Base-by-base conservation (phyloP, 1,284 basidiomycete genomes). In the Sanghuangporus weigelae region DNA sequence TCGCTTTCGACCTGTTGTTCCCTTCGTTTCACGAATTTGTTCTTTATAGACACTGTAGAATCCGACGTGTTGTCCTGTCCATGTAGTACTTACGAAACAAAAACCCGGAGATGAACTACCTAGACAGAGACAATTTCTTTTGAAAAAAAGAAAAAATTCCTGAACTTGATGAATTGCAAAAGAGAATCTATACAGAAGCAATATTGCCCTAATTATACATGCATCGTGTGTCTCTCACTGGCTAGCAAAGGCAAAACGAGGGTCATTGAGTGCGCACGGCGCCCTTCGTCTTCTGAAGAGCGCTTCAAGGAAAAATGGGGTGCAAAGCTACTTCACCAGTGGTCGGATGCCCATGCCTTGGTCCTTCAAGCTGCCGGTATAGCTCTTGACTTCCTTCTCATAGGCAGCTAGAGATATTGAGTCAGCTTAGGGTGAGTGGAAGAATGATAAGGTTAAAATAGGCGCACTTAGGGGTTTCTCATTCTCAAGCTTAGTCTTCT, bases 321-420 rank as follows among this genome's bases (percentile, higher is more conserved):
- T 2, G 6, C 7, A 48, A 21, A 50, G 63, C 63, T 69, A 79
- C 68, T 79, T 79, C 63, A 78, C 74, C 36, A 78, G 72, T 16
- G 78, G 74, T 51, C 77, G 67, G 38, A 78, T 71, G 42, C 79
- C 74, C 7, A 72, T 76, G 31, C 77, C 77, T 39, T 73, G 67
- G 58, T 78, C 78, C 66, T 78, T 78, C 63, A 78, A 70, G 65
- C 72, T 75, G 60, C 71, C 60, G 8, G 74, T 69, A 50, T 78
- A 77, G 62, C 68, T 73, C 66, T 76, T 71, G 1, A 78, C 74
- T 66, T 78, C 73, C 50, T 76, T 76, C 68, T 75, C 69, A 64
- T 79, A 77, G 51, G 73, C 66, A 58, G 69, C 72, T 77, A 58
- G 7, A 56, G 21, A 14, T 46, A 54, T n/a, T 39, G 5, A 19